Conservation (phyloP, 148 eudicot genomes). For the Camellia lanceoleosa region DNA sequence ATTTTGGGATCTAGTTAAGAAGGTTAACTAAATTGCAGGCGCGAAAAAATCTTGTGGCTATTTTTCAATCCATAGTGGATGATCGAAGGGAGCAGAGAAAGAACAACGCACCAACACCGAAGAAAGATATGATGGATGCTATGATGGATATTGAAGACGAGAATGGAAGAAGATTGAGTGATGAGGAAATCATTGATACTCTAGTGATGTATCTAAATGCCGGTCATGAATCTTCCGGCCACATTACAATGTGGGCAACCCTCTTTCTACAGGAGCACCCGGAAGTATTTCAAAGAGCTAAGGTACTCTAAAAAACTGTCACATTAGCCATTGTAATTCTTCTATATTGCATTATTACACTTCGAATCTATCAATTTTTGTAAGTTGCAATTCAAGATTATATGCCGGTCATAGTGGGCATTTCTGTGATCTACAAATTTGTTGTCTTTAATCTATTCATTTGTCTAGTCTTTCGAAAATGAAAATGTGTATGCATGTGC, state of each 20-base stretch:
- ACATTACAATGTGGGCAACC: slow-evolving; percentile 87
- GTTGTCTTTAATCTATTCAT: too few relatives aligned
- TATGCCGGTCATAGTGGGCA: too few relatives aligned
- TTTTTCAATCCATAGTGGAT: slow-evolving; percentile 54
- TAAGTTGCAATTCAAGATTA: too few relatives aligned
- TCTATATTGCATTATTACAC: background rate
- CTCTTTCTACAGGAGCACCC: slow-evolving; percentile 70
- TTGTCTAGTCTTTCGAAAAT: too few relatives aligned
- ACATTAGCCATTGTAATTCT: background rate
- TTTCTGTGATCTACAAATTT: too few relatives aligned
- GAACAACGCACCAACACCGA: slow-evolving; percentile 24
- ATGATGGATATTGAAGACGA: slow-evolving; percentile 70
- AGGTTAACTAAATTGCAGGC: slow-evolving; percentile 40
- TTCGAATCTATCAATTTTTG: background rate
- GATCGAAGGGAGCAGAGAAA: slow-evolving; percentile 43
- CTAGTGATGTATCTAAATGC: slow-evolving; percentile 90
- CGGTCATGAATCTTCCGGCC: slow-evolving; percentile 96
- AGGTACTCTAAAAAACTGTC: slow-evolving; percentile 37
- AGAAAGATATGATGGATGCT: slow-evolving; percentile 85
- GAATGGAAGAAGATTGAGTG: slow-evolving; percentile 60
- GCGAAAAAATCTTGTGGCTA: slow-evolving; percentile 59
- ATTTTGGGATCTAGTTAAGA: background rate
- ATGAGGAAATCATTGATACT: slow-evolving; percentile 80
- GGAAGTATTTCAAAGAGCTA: slow-evolving; percentile 57
- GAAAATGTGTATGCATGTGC: too few relatives aligned